Percentiles rank a stretch among this genome's conserved stretches.
Evolutionary conservation across 306 rosid genomes (phyloP).

Genomic region (Inga leiocalycina): DNA sequence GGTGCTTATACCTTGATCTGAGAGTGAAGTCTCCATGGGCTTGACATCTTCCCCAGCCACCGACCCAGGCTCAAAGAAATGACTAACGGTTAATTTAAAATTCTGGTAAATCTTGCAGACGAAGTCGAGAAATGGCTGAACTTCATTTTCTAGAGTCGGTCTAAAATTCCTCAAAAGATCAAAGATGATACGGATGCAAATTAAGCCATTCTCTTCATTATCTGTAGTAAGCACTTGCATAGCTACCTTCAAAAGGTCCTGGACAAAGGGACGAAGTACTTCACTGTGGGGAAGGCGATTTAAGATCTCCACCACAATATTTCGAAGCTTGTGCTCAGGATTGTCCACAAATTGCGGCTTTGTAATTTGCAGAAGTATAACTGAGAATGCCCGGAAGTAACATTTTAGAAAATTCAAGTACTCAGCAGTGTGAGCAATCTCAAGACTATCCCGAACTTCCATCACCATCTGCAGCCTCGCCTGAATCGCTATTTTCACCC

Average conservation of each 20-base stretch:
- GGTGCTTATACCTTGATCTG: conserved; percentile 59
- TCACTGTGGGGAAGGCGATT: conserved; percentile 97
- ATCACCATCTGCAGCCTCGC: conserved; percentile 87
- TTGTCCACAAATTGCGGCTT: conserved; percentile 86
- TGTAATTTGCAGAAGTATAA: conserved; percentile 70
- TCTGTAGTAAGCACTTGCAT: conserved; percentile 93
- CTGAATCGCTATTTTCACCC: conserved; percentile 62
- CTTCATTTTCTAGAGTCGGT: conserved; percentile 85
- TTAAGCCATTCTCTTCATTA: conserved; percentile 91
- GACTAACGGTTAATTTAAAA: conserved; percentile 77
- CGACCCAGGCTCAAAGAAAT: conserved; percentile 77
- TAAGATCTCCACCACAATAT: conserved; percentile 89
- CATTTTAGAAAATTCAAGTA: conserved; percentile 92
- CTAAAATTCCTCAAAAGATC: conserved; percentile 95
- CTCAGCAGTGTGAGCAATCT: conserved; percentile 97
- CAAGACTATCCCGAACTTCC: conserved; percentile 98
- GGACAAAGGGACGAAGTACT: conserved; percentile 96
- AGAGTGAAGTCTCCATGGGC: conserved; percentile 77
- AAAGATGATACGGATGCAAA: conserved; percentile 87
- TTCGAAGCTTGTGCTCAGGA: conserved; percentile 89
- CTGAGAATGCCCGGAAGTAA: conserved; percentile 81
- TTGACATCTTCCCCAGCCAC: conserved; percentile 67
- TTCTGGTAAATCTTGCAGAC: conserved; percentile 93
- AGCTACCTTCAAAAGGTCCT: conserved; percentile 94
- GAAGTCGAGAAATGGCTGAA: conserved; percentile 92